Percentiles rank a stretch among this genome's conserved stretches.
phyloP scores from a whole-genome alignment of 2,329 filamentous ascomycete genomes.

The Celoporthe dispersa region DNA sequence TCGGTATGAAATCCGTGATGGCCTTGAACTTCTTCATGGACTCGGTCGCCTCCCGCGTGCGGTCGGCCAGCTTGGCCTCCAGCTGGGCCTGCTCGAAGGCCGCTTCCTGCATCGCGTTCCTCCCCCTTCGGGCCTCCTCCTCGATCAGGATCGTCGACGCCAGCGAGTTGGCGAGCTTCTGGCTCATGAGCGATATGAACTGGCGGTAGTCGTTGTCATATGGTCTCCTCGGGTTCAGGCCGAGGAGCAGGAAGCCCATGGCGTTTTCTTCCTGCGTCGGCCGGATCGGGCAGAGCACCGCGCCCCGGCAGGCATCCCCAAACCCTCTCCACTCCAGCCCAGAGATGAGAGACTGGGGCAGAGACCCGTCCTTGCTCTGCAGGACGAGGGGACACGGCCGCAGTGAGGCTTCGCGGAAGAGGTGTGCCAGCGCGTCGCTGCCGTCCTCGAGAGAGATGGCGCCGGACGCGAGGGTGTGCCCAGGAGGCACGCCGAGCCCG shows the following conservation, averaged over 20 bases:
- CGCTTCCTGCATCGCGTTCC: conserved; percentile 64
- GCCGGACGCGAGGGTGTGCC: conserved; percentile 47
- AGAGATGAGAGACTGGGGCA: conserved; percentile 61
- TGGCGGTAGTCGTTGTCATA: conserved; percentile 76
- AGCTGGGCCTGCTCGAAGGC: conserved; percentile 70
- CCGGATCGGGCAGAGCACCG: conserved; percentile 72
- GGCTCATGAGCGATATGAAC: conserved; percentile 61
- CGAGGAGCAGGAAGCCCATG: conserved; percentile 70
- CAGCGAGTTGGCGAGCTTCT: conserved; percentile 68
- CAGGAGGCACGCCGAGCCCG: conserved; percentile 49
- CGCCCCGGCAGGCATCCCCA: conserved; percentile 65
- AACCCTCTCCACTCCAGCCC: conserved; percentile 67
- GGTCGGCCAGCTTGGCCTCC: conserved; percentile 65
- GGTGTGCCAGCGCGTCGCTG: conserved; percentile 44
- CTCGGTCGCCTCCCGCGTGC: conserved; percentile 54
- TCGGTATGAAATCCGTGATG: conserved; percentile 74
- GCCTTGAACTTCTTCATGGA: conserved; percentile 69
- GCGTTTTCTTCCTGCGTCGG: conserved; percentile 67
- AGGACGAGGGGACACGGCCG: conserved; percentile 46
- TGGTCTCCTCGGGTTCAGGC: conserved; percentile 71
- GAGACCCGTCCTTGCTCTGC: conserved; percentile 52
- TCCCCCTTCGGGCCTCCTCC: conserved; percentile 67
- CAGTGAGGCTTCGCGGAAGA: conserved; percentile 46
- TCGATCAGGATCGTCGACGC: conserved; percentile 73
- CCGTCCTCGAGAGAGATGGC: conserved; percentile 43